Percentiles rank a stretch among this genome's conserved stretches.
Conservation (phyloP, 2,329 filamentous ascomycete genomes). For the Tolypocladium guangdongense region DNA sequence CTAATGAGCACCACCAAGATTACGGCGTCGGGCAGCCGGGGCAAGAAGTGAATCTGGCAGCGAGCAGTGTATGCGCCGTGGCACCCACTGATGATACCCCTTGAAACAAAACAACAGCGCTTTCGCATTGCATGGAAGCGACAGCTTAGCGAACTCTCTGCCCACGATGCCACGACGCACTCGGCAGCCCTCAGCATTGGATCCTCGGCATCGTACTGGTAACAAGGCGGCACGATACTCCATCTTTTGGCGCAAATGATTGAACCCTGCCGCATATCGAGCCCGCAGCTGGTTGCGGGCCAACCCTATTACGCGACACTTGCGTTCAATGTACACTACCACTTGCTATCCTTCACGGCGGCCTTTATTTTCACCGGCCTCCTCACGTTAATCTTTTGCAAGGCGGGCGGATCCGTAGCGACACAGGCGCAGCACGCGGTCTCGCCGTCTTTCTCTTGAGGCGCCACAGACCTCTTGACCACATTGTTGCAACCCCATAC, state of each 20-base stretch:
- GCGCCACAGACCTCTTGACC: not conserved
- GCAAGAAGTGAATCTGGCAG: constrained; percentile 36
- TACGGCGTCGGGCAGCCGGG: constrained; percentile 42
- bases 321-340: not conserved
- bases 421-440: not conserved
- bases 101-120: not conserved
- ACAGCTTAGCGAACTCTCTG: not conserved
- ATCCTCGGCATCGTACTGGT: not conserved
- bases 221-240: not conserved
- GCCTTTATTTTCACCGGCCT: not conserved
- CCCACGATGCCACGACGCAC: not conserved
- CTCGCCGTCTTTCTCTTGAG: not conserved
- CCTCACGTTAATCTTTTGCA: not conserved
- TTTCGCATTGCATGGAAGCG: not conserved
- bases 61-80: too few relatives aligned
- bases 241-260: not conserved
- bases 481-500: not conserved
- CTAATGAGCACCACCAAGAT: constrained; percentile 80
- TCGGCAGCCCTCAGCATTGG: not conserved
- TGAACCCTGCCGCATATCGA: not conserved
- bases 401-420: not conserved
- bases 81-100: not conserved
- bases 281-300: not conserved
- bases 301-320: not conserved
- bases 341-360: not conserved